A percentile compares a stretch with the other conserved stretches of the same genome.
phyloP scores from a whole-genome alignment of 208 protist species.

The Crithidia thermophila region DNA sequence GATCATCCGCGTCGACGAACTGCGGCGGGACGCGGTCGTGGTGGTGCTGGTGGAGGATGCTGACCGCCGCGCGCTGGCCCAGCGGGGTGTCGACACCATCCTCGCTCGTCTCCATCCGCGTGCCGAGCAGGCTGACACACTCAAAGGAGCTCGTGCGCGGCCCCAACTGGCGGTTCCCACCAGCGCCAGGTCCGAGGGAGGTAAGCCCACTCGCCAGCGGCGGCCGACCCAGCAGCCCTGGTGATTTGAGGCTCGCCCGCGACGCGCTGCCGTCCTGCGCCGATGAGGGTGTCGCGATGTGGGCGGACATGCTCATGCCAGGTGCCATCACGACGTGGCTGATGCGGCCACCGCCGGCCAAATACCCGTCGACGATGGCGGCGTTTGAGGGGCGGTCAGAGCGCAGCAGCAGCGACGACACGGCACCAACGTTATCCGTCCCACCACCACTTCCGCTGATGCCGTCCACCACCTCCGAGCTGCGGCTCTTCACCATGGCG shows the following conservation, averaged over 20 bases:
- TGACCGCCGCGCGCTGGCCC: background rate
- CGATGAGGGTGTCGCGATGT: background rate
- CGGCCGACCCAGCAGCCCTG: conserved; percentile 1
- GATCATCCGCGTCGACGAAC: conserved; percentile 10
- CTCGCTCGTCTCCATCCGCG: conserved; percentile 11
- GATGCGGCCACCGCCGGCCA: too few relatives aligned
- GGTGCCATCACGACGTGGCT: background rate
- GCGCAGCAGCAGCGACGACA: background rate
- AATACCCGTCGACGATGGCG: background rate
- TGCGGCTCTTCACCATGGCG: background rate
- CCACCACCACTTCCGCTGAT: too few relatives aligned
- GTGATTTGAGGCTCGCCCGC: background rate
- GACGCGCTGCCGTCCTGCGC: background rate
- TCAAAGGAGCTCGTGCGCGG: conserved; percentile 18
- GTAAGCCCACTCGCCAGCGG: too few relatives aligned
- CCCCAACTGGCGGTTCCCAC: background rate
- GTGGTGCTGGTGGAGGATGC: background rate
- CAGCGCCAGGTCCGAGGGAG: background rate
- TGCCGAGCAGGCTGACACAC: conserved; percentile 23
- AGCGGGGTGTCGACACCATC: conserved; percentile 13
- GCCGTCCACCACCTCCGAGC: too few relatives aligned
- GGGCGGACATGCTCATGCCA: conserved; percentile 6
- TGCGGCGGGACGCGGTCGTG: background rate
- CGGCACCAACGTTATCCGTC: too few relatives aligned
- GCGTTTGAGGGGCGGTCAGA: background rate